phyloP scores from a whole-genome alignment of 202 grass and related monocot genomes.

The Digitaria exilis region DNA sequence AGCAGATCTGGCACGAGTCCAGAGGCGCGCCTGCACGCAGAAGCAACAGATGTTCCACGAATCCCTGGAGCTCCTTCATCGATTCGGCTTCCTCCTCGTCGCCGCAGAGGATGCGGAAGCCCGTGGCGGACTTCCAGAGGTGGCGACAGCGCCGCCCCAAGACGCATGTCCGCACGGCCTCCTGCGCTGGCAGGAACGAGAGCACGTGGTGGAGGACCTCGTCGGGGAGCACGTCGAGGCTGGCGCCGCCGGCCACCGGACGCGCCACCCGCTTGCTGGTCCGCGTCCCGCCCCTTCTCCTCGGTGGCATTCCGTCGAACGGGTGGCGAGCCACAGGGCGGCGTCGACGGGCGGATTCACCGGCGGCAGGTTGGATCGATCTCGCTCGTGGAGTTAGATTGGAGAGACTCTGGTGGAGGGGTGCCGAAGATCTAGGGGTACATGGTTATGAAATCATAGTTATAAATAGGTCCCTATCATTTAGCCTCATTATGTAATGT shows the following conservation, averaged over 20 bases:
- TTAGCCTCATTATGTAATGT: no score
- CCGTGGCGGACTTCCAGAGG: not conserved
- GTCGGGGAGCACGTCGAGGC: not conserved
- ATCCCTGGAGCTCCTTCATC: not conserved
- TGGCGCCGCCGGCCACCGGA: not conserved
- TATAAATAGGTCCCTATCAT: no score
- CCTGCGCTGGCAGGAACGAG: not conserved
- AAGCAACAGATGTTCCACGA: slow-evolving; percentile 11
- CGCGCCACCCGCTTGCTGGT: not conserved
- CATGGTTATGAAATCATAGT: no score
- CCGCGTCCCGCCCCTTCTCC: not conserved
- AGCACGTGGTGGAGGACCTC: not conserved
- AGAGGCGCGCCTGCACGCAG: not conserved
- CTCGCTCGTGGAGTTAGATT: no score
- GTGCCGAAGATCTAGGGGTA: no score
- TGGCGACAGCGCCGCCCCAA: not conserved
- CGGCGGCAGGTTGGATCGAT: no score
- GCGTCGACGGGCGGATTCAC: no score
- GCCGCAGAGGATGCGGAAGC: not conserved
- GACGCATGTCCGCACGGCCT: not conserved
- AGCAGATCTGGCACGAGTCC: not conserved
- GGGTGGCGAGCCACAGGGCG: not conserved
- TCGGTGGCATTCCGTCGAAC: not conserved
- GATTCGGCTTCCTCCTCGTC: not conserved
- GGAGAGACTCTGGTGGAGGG: no score